Evolutionary conservation across 2,329 filamentous ascomycete genomes (phyloP).

Genomic region (Hypoxylon sp.): DNA sequence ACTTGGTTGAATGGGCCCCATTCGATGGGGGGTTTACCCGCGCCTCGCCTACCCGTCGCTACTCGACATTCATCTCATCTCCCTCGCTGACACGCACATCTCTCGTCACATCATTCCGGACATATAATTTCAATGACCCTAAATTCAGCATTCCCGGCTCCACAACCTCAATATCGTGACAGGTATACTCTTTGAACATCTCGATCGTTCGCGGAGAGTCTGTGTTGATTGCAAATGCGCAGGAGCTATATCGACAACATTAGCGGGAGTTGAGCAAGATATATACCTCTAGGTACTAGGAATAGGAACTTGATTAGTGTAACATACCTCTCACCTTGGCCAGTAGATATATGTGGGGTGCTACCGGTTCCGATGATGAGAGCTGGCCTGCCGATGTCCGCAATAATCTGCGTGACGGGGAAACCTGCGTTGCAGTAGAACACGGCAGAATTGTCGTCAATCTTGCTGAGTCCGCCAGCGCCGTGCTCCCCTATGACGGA

Average conservation of each 20-base stretch:
- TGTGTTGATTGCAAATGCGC: constrained; percentile 22
- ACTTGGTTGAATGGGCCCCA: background rate
- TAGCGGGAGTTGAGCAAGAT: background rate
- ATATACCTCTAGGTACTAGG: background rate
- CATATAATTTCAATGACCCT: constrained; percentile 7
- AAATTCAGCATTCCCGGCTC: background rate
- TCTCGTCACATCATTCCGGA: constrained; percentile 6
- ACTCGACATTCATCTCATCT: background rate
- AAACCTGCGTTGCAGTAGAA: constrained; percentile 53
- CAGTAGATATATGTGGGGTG: background rate
- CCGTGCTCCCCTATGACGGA: constrained; percentile 46
- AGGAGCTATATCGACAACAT: constrained; percentile 15
- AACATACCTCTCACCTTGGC: background rate
- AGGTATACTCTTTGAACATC: constrained; percentile 42
- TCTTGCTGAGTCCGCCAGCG: constrained; percentile 54
- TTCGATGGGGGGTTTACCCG: background rate
- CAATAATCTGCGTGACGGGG: constrained; percentile 57
- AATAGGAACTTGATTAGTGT: background rate
- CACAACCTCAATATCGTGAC: constrained; percentile 5
- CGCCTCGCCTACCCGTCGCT: too few relatives aligned
- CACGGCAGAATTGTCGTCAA: constrained; percentile 56
- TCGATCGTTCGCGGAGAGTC: constrained; percentile 40
- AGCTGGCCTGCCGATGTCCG: constrained; percentile 56
- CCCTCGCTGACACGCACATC: too few relatives aligned
- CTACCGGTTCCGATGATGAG: constrained; percentile 24